Percentiles rank a stretch among this genome's conserved stretches.
These are phyloP conservation scores for Canariomyces notabilis DNA, from an alignment of 2,329 filamentous ascomycete species.

Conservation along the genomic window DNA sequence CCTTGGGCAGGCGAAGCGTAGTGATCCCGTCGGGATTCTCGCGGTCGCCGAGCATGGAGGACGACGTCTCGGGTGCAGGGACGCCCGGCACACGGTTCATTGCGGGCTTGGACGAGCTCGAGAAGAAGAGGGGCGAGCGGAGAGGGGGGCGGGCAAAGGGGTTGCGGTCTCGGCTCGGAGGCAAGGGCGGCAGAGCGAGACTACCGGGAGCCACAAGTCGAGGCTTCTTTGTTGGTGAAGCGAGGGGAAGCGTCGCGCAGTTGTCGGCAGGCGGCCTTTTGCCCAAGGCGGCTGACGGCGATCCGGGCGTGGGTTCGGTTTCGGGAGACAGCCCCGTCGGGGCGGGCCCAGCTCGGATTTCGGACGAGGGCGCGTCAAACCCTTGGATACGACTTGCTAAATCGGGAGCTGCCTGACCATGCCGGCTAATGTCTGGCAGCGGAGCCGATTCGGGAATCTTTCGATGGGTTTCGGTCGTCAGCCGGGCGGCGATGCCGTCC, in stretches of 20 bases:
- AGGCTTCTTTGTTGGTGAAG: conserved; percentile 40
- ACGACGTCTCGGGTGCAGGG: conserved; percentile 37
- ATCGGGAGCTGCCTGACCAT: conserved; percentile 29
- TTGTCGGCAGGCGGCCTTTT: conserved; percentile 28
- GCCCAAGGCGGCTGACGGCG: conserved; percentile 17
- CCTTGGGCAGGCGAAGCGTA: conserved; percentile 51
- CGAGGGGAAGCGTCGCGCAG: conserved; percentile 10
- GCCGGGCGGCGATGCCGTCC: conserved; percentile 10
- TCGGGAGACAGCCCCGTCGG: conserved; percentile 6
- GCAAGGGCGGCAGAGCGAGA: conserved; percentile 38
- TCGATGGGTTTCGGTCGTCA: conserved; percentile 15
- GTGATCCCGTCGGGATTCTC: conserved; percentile 45
- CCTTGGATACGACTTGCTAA: conserved; percentile 19
- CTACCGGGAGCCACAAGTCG: conserved; percentile 42
- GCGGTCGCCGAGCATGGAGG: conserved; percentile 43
- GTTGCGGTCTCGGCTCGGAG: conserved; percentile 19
- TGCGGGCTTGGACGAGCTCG: conserved; percentile 37
- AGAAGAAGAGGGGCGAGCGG: conserved; percentile 51
- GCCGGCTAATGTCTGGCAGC: conserved; percentile 25
- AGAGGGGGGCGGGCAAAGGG: conserved; percentile 25
- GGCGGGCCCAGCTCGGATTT: conserved; percentile 6
- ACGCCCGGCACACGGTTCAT: conserved; percentile 35
- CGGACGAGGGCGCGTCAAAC: not conserved
- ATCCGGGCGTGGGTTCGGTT: conserved; percentile 6
- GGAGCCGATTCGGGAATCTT: conserved; percentile 20